Base-by-base conservation (phyloP, 108 stramenopile genomes). In the Fragilariopsis cylindrus region DNA sequence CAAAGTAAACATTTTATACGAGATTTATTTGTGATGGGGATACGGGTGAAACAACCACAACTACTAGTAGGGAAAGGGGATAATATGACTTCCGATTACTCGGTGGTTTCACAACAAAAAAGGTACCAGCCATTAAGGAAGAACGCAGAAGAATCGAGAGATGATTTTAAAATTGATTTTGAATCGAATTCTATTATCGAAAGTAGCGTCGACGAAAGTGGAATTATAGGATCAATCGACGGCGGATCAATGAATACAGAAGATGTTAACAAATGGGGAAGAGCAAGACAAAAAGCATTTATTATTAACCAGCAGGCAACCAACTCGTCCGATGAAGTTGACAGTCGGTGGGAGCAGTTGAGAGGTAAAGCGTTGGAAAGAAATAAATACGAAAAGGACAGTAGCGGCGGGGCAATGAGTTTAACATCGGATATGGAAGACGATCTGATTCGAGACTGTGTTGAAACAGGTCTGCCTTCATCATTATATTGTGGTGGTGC, bases 391-490 rank as follows among this genome's bases (percentile, higher is more conserved):
- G 15, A 39, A 48, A 63, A 50, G 3, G 43, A 30, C 60, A 21
- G 7, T 7, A 57, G 72, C 41, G 58, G 60, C 45, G 6, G 40
- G 15, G 50, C 57, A 11, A 54, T 48, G 4, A 54, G 65, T 13
- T 45, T 18, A 9, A 50, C 45, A 13, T 60, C 40, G n/a, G 52
- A 16, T 7, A 64, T 74, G 11, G 65, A 74, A 45, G 73, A 65
- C 40, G 50, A 66, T 30, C 44, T 74, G 4, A 74, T 74, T 45
- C 73, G 57, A 56, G 73, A 74, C 44, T 74, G 73, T 39, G 39
- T 74, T 19, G 73, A 74, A 18, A 74, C 73, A 16, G 73, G 73
- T 5, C 9, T 74, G 12, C 64, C 73, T 12, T 66, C 73, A 0
- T 52, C 30, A 52, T 52, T 13, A 52, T 9, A 1, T 30, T 30